Base-by-base conservation (phyloP, 495 filamentous ascomycete species). In the Xylaria cubensis region DNA sequence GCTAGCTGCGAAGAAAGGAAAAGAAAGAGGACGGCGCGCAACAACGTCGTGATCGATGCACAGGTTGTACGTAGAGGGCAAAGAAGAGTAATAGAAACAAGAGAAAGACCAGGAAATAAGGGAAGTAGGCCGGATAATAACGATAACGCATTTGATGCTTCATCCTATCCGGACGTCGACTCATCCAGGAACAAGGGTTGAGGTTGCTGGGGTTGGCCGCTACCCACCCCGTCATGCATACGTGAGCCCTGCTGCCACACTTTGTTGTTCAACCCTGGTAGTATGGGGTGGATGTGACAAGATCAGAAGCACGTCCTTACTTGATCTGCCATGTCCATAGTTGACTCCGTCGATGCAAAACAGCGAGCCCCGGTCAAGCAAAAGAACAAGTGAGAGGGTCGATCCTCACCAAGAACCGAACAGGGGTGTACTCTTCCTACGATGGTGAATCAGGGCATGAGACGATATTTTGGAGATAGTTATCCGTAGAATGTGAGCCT, bases 1-100 rank as follows among this genome's bases (percentile, higher is more conserved):
- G 78, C 81, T 78, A 87, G 86, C 85, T 84, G 84, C 83, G 82
- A 82, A 82, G 82, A 84, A 83, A 55, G 46, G 53, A 50, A 82
- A 80, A 77, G 73, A 76, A 77, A 78, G 78, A 73, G 74, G 80
- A 77, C 84, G 81, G 83, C 79, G 81, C 84, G 80, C 83, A 79
- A 84, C 82, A 79, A 77, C 79, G 80, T 80, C 81, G 80, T 86
- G 79, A 82, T 79, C 75, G 78, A 81, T 83, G 77, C 75, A 81
- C 75, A 79, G 70, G 72, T 79, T 70, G 74, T 80, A 80, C 83
- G 77, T 74, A 74, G 75, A 80, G 77, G 76, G 78, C 79, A 75
- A 80, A 76, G 77, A 75, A 80, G 73, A 79, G 75, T 58, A 79
- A 79, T 78, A 76, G 81, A 74, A 82, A 83, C 69, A 78, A 77